Evolutionary conservation across 495 filamentous ascomycete species (phyloP).

Genomic region (Penicillium canariense): DNA sequence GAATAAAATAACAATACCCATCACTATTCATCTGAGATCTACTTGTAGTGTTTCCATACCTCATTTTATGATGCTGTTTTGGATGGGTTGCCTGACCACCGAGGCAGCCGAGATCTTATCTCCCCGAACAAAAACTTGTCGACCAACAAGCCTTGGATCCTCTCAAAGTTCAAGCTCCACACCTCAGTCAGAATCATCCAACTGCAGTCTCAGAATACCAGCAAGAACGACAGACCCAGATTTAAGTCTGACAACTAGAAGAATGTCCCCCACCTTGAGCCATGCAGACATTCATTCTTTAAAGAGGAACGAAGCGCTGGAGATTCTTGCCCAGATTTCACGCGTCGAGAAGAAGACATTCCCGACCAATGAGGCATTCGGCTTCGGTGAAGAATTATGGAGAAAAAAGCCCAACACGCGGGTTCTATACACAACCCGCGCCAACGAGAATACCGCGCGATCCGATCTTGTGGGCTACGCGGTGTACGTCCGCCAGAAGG

Average conservation of each 20-base stretch:
- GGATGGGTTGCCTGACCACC: not conserved
- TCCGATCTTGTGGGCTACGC: slow-evolving; percentile 48
- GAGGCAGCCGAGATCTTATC: not conserved
- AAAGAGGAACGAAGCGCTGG: slow-evolving; percentile 34
- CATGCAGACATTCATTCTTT: slow-evolving; percentile 48
- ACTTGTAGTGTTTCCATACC: no score
- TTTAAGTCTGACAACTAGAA: no score
- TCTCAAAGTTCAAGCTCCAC: not conserved
- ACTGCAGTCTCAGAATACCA: no score
- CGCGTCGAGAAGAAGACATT: slow-evolving; percentile 58
- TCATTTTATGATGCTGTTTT: not conserved
- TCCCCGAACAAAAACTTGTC: not conserved
- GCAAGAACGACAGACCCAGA: no score
- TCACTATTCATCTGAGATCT: no score
- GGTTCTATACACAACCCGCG: slow-evolving; percentile 44
- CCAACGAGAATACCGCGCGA: slow-evolving; percentile 8
- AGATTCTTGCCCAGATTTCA: slow-evolving; percentile 41
- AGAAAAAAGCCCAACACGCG: slow-evolving; percentile 55
- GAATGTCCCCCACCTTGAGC: slow-evolving; percentile 33
- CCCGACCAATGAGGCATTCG: slow-evolving; percentile 54
- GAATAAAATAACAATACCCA: no score
- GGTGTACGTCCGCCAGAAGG: slow-evolving; percentile 54
- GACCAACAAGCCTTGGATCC: not conserved
- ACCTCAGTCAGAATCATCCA: not conserved
- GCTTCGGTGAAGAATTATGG: slow-evolving; percentile 52